These are phyloP conservation scores for Ceraceosorus guamensis DNA, from an alignment of 1,284 basidiomycete species.

Conservation along the genomic window DNA sequence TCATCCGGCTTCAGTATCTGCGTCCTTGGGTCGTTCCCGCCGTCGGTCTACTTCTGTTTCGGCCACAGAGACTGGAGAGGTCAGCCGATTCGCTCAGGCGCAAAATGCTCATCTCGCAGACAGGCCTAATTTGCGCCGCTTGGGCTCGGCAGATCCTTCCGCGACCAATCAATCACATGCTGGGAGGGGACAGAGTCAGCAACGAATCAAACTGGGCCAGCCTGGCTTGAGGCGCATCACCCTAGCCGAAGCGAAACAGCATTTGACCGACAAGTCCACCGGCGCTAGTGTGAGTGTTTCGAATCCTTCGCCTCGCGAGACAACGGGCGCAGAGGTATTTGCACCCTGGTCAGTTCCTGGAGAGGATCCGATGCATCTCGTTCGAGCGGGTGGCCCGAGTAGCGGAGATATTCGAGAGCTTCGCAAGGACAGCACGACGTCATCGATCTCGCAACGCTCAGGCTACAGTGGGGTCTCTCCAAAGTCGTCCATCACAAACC, in stretches of 20 bases:
- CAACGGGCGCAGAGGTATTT: too few relatives aligned
- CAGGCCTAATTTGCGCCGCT: slow-evolving; percentile 12
- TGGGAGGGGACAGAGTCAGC: too few relatives aligned
- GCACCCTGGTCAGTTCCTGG: too few relatives aligned
- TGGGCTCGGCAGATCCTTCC: slow-evolving; percentile 5
- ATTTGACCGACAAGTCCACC: too few relatives aligned
- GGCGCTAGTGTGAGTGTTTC: too few relatives aligned
- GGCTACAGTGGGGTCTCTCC: slow-evolving; percentile 37
- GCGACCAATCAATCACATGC: neutral
- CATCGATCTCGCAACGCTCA: slow-evolving; percentile 20
- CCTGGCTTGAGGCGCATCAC: slow-evolving; percentile 2
- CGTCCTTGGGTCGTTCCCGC: neutral
- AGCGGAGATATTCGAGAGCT: slow-evolving; percentile 6
- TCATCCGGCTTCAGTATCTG: neutral
- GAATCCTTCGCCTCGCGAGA: too few relatives aligned
- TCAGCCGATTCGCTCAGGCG: too few relatives aligned
- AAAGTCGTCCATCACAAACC: slow-evolving; percentile 27
- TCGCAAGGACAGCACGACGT: slow-evolving; percentile 25
- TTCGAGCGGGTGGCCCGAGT: too few relatives aligned
- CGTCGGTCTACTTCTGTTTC: slow-evolving; percentile 4
- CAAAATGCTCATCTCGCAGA: slow-evolving; percentile 15
- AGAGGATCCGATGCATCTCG: too few relatives aligned
- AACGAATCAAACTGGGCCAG: too few relatives aligned
- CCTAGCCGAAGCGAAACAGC: slow-evolving; percentile 11
- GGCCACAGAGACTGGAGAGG: too few relatives aligned